phyloP scores from a whole-genome alignment of 1,284 basidiomycete genomes.

The Cutaneotrichosporon daszewskae region DNA sequence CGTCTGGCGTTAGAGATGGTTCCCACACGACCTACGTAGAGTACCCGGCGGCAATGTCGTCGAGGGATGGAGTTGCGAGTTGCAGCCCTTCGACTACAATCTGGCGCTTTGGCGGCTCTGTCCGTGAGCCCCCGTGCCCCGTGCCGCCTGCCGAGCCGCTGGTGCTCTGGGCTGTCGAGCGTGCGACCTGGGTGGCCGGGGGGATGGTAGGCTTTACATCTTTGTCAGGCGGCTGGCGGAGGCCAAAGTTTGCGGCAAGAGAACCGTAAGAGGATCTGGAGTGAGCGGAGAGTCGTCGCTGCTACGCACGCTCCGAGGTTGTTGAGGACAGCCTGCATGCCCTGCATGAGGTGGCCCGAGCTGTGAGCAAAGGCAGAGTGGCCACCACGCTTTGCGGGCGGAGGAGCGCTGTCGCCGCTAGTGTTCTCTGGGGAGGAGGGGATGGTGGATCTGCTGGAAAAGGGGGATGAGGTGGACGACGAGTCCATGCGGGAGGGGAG shows the following conservation, averaged over 20 bases:
- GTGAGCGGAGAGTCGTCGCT: neutral
- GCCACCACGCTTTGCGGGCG: conserved; percentile 1
- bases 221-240: neutral
- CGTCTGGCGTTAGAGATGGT: conserved; percentile 18
- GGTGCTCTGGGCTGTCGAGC: conserved; percentile 3
- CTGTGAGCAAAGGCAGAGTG: conserved; percentile 7
- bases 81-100: conserved; percentile 32
- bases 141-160: conserved; percentile 20
- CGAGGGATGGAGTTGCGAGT: conserved; percentile 19
- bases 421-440: conserved; percentile 32
- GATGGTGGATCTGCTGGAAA: conserved; percentile 31
- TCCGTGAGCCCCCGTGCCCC: conserved; percentile 30
- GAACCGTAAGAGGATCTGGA: conserved; percentile 9
- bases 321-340: conserved; percentile 27
- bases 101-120: conserved; percentile 37
- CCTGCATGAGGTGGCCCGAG: conserved; percentile 25
- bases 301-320: conserved; percentile 23
- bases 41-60: conserved; percentile 23
- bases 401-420: conserved; percentile 13
- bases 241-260: conserved; percentile 7
- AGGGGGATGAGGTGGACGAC: conserved; percentile 32
- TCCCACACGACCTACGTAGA: conserved; percentile 14
- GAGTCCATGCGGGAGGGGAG: conserved; percentile 32
- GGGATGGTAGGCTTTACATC: neutral
- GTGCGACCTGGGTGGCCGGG: neutral